Evolutionary conservation across 164 flowering plant genomes (phyloP).

Genomic region (Liriodendron chinense): DNA sequence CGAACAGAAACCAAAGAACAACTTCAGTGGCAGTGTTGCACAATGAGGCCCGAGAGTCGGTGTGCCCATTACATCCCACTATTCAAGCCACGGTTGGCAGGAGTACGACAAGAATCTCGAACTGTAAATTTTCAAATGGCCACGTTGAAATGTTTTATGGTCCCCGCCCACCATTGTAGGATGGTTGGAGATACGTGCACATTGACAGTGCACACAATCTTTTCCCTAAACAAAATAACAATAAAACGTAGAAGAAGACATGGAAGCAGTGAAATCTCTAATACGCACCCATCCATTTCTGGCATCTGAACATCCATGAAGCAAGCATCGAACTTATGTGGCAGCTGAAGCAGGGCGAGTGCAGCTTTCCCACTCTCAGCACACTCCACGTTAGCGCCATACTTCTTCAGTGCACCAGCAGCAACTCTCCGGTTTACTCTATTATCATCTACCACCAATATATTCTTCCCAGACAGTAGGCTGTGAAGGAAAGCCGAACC

Average conservation of each 20-base stretch:
- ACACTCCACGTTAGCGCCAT: conserved; percentile 83
- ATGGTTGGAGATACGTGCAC: neutral
- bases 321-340: conserved; percentile 89
- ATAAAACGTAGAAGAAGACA: neutral
- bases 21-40: neutral
- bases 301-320: conserved; percentile 99
- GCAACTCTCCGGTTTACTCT: conserved; percentile 85
- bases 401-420: conserved; percentile 84
- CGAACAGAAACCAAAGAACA: neutral
- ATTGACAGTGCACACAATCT: neutral
- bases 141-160: neutral
- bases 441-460: conserved; percentile 93
- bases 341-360: conserved; percentile 55
- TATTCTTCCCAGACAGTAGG: conserved; percentile 68
- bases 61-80: neutral
- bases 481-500: conserved; percentile 45
- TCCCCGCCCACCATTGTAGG: neutral
- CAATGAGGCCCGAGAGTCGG: neutral
- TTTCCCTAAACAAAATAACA: neutral
- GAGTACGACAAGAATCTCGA: too few species aligned
- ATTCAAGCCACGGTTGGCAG: neutral
- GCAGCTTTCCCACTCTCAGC: conserved; percentile 83
- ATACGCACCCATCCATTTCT: conserved; percentile 93
- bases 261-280: neutral
- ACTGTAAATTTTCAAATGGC: too few species aligned